Evolutionary conservation across 352 stramenopile species (phyloP).

Genomic region (Peronospora destructor): DNA sequence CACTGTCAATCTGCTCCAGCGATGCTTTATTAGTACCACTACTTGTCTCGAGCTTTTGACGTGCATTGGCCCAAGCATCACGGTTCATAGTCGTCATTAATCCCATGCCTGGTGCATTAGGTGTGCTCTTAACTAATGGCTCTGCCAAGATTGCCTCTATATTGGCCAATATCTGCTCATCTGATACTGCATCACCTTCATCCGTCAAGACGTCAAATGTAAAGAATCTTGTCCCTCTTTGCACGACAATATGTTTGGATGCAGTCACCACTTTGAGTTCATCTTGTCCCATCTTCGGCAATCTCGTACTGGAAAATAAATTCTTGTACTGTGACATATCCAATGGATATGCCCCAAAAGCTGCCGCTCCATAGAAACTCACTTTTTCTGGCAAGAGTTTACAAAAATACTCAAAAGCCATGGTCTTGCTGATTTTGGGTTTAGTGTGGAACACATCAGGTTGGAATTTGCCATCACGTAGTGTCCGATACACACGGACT

Average conservation of each 20-base stretch:
- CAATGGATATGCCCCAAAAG: slow-evolving; percentile 79
- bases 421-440: slow-evolving; percentile 67
- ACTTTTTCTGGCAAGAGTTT: slow-evolving; percentile 76
- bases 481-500: slow-evolving; percentile 74
- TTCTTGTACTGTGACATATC: slow-evolving; percentile 91
- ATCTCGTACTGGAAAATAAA: slow-evolving; percentile 76
- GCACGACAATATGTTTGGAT: slow-evolving; percentile 79
- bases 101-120: slow-evolving; percentile 46
- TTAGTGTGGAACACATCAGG: slow-evolving; percentile 90
- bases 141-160: slow-evolving; percentile 77
- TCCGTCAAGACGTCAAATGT: slow-evolving; percentile 77
- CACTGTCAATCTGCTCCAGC: slow-evolving; percentile 78
- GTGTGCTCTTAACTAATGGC: slow-evolving; percentile 36
- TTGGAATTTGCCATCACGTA: slow-evolving; percentile 74
- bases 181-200: slow-evolving; percentile 46
- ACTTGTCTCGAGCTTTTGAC: slow-evolving; percentile 47
- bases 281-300: slow-evolving; percentile 63
- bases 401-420: slow-evolving; percentile 72
- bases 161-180: slow-evolving; percentile 78
- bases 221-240: slow-evolving; percentile 83
- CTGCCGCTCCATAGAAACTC: slow-evolving; percentile 85
- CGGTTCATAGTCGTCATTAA: slow-evolving; percentile 80
- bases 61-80: slow-evolving; percentile 70
- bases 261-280: slow-evolving; percentile 54
- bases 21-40: slow-evolving; percentile 56